Base-by-base conservation (phyloP, 768 basidiomycete species). In the Floccularia luteovirens region DNA sequence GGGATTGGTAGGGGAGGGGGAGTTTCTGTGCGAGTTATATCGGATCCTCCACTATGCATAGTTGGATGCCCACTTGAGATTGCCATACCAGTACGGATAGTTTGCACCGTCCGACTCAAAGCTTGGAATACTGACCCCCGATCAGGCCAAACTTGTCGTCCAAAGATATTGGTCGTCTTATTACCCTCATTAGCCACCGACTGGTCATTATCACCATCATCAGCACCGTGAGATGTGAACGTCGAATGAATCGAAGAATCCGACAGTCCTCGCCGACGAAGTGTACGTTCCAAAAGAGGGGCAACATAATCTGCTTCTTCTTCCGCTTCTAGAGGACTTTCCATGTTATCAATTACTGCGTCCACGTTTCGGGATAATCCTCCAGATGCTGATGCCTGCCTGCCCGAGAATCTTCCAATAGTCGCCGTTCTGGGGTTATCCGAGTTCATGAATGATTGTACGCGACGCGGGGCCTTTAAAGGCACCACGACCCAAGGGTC, bases 231-330 rank as follows among this genome's bases (percentile, higher is more conserved):
- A 40, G 62, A 69, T 44, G 79, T 63, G 60, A 87, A 94, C 0
- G 89, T 89, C 3, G 89, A 84, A 45, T 81, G 87, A 44, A 97
- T 91, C 1, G 90, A 93, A 1, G 91, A 93, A 56, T 97, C 94
- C 1, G 88, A 90, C 36, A 96, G 59, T 2, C 91, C 90, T 39
- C 93, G 75, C 21, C 83, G 74, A 27, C 78, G 75, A 5, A 92
- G 64, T 13, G 80, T 77, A 16, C 79, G 77, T 35, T 83, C 71
- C 19, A 80, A 60, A 12, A 89, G 57, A n/a, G 81, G 68, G 3
- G 71, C 64, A 27, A 75, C 43, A 21, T 55, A 47, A 44, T 76
- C 66, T 16, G 62, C 53, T 45, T 64, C 72, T 43, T 69, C 66
- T 7, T 53, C 60, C 27, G 57, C 61, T 24, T 66, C 63, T 8